phyloP scores from a whole-genome alignment of 129 eudicot genomes.

The Artemisia annua region DNA sequence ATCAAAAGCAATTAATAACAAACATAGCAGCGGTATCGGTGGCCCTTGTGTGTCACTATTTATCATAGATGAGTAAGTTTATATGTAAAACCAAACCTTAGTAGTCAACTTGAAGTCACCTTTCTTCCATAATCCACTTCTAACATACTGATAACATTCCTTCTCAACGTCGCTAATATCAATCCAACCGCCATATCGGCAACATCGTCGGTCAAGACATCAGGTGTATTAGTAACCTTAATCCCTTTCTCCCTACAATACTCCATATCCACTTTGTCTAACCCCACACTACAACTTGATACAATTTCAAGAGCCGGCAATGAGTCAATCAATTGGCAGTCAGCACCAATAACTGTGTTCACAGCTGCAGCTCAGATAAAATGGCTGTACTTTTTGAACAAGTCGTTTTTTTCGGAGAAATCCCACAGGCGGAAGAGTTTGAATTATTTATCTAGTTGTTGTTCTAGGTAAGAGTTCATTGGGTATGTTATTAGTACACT shows the following conservation, averaged over 20 bases:
- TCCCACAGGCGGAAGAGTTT: slow-evolving; percentile 29
- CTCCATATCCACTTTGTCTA: slow-evolving; percentile 33
- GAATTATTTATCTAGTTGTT: slow-evolving; percentile 26
- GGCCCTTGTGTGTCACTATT: too few relatives aligned
- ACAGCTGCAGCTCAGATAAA: slow-evolving; percentile 29
- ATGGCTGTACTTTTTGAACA: neutral
- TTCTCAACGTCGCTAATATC: slow-evolving; percentile 34
- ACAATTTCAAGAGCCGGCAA: slow-evolving; percentile 60
- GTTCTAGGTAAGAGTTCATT: slow-evolving; percentile 45
- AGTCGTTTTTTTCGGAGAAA: neutral
- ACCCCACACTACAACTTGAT: slow-evolving; percentile 35
- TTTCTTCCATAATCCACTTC: slow-evolving; percentile 29
- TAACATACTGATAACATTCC: slow-evolving; percentile 33
- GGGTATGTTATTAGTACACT: slow-evolving; percentile 44
- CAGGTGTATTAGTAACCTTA: slow-evolving; percentile 44
- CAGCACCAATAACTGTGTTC: slow-evolving; percentile 11
- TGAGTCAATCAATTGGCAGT: too few relatives aligned
- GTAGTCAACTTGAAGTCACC: slow-evolving; percentile 27
- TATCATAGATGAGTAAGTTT: too few relatives aligned
- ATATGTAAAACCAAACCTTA: slow-evolving; percentile 15
- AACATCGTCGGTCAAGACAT: slow-evolving; percentile 41
- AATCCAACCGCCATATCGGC: slow-evolving; percentile 38
- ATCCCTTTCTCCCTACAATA: slow-evolving; percentile 37
- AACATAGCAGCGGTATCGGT: too few relatives aligned
- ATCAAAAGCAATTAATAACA: too few relatives aligned